Percentiles rank a stretch among this genome's conserved stretches.
These are phyloP conservation scores for Avena insularis DNA, from an alignment of 176 grass and related monocot genomes.

Conservation along the genomic window DNA sequence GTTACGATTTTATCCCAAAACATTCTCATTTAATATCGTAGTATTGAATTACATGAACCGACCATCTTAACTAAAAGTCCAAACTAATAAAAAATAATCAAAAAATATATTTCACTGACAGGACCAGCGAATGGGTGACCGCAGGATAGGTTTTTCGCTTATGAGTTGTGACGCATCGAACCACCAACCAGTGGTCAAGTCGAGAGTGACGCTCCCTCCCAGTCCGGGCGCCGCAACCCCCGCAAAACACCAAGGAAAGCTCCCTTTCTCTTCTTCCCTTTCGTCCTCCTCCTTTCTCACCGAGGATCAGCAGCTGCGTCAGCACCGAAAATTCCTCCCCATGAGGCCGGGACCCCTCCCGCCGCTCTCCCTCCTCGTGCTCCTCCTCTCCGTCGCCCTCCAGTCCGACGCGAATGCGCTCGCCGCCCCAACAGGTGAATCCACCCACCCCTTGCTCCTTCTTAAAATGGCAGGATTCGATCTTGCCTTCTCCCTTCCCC, in stretches of 20 bases:
- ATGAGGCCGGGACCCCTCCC: conserved; percentile 52
- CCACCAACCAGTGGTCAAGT: neutral
- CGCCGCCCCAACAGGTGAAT: conserved; percentile 53
- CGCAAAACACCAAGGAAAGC: neutral
- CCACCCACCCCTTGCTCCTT: neutral
- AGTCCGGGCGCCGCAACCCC: neutral
- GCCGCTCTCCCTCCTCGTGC: conserved; percentile 32
- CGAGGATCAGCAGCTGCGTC: neutral
- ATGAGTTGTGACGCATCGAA: neutral
- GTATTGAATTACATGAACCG: no score
- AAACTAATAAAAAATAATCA: no score
- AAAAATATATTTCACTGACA: no score
- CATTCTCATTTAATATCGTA: no score
- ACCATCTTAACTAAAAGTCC: no score
- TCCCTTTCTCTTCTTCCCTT: neutral
- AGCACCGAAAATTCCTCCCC: conserved; percentile 6
- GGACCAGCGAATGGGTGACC: no score
- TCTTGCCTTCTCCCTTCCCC: conserved; percentile 2
- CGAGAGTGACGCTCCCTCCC: neutral
- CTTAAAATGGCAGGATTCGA: neutral
- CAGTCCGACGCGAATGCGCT: conserved; percentile 43
- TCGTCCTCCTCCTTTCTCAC: conserved; percentile 3
- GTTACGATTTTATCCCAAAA: no score
- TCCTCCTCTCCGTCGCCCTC: conserved; percentile 41
- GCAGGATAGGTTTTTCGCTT: no score